Conservation (phyloP, 1,139 yeast species). For the Sugiyamaella sp. region DNA sequence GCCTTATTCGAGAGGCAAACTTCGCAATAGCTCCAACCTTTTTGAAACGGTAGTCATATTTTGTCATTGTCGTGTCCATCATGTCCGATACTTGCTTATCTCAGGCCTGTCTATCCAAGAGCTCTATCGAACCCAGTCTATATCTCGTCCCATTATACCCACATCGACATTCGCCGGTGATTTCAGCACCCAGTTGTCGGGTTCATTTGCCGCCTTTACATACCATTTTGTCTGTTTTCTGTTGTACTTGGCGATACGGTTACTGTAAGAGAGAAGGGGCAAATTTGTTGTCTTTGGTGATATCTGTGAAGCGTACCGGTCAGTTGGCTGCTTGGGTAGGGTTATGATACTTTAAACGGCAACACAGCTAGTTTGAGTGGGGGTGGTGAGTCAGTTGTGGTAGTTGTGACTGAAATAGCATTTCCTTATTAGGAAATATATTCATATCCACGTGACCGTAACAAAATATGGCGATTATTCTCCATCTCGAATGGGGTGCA, state of each 20-base stretch:
- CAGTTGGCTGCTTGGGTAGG: constrained; percentile 3
- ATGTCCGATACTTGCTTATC: too few relatives aligned
- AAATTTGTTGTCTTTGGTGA: constrained; percentile 13
- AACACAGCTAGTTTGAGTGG: constrained; percentile 4
- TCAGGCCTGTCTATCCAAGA: too few relatives aligned
- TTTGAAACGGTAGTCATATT: too few relatives aligned
- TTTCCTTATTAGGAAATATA: neutral
- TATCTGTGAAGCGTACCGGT: constrained; percentile 1
- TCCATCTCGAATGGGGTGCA: too few relatives aligned
- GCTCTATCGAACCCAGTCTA: too few relatives aligned
- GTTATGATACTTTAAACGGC: constrained; percentile 2
- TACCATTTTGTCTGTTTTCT: constrained; percentile 22
- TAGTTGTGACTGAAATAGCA: neutral
- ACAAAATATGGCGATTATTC: too few relatives aligned
- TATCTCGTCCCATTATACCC: neutral
- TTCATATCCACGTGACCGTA: too few relatives aligned
- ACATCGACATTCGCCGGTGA: neutral
- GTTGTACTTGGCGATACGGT: constrained; percentile 15
- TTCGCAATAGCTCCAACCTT: too few relatives aligned
- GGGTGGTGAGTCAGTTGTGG: neutral
- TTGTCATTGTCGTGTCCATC: too few relatives aligned
- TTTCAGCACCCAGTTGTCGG: neutral
- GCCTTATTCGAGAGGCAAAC: too few relatives aligned
- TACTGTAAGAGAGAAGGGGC: constrained; percentile 18
- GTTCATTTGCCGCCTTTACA: constrained; percentile 8